phyloP scores from a whole-genome alignment of 768 basidiomycete genomes.

The Leccinellum luteum region DNA sequence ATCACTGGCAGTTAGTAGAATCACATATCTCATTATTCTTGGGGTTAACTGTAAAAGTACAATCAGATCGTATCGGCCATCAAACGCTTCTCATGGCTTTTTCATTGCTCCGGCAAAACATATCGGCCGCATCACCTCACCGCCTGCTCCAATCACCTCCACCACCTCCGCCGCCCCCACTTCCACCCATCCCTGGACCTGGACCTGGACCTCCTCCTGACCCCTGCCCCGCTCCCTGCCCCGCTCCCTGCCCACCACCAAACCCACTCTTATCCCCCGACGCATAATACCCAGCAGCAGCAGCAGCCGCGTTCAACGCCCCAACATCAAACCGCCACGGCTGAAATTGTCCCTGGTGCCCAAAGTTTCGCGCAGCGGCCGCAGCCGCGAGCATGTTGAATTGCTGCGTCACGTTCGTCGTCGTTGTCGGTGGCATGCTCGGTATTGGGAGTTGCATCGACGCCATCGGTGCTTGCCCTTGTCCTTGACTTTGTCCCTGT shows the following conservation, averaged over 20 bases:
- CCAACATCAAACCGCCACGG: constrained; percentile 16
- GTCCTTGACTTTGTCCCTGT: background rate
- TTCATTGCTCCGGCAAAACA: too few relatives aligned
- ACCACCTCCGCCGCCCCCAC: too few relatives aligned
- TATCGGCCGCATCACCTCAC: background rate
- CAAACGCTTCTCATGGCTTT: background rate
- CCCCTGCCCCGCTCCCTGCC: constrained; percentile 3
- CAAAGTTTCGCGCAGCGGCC: constrained; percentile 24
- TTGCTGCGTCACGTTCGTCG: constrained; percentile 19
- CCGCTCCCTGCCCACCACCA: constrained; percentile 8
- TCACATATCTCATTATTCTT: too few relatives aligned
- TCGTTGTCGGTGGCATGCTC: background rate
- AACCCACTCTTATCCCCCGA: constrained; percentile 15
- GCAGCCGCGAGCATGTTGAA: constrained; percentile 28
- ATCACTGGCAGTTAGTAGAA: too few relatives aligned
- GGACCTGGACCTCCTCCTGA: background rate
- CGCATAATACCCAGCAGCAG: constrained; percentile 18
- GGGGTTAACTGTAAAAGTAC: background rate
- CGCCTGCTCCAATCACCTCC: background rate
- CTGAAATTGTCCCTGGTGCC: constrained; percentile 23
- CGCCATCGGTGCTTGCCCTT: background rate
- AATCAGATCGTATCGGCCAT: background rate
- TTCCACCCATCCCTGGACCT: too few relatives aligned
- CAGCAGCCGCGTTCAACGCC: constrained; percentile 13
- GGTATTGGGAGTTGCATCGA: background rate